Conservation (phyloP, 495 filamentous ascomycete genomes). For the Neurospora sp. region DNA sequence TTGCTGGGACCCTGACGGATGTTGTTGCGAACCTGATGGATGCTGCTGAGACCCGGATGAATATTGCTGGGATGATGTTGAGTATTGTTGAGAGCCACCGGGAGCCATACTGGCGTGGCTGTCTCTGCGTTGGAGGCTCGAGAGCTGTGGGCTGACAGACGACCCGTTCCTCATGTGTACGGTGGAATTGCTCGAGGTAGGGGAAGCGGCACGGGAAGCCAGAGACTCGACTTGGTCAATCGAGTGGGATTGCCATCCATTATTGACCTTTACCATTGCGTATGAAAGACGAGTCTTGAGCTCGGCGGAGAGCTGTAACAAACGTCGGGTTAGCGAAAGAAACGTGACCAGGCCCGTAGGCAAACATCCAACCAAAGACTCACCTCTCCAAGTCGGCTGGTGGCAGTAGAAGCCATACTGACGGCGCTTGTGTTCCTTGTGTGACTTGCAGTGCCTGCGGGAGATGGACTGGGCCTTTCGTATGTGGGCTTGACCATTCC, state of each 20-base stretch:
- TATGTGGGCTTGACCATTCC: slow-evolving; percentile 48
- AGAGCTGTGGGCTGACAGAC: slow-evolving; percentile 36
- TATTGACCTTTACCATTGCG: slow-evolving; percentile 81
- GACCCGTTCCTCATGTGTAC: slow-evolving; percentile 38
- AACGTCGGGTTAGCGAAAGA: slow-evolving; percentile 13
- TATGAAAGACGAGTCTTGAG: slow-evolving; percentile 75
- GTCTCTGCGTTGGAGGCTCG: slow-evolving; percentile 19
- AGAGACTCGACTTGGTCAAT: slow-evolving; percentile 62
- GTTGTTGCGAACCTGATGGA: not conserved
- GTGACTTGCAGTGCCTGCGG: slow-evolving; percentile 38
- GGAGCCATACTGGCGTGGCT: slow-evolving; percentile 13
- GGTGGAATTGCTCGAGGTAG: slow-evolving; percentile 44
- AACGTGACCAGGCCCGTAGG: too few species aligned
- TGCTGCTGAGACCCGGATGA: not conserved
- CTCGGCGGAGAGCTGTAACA: slow-evolving; percentile 57
- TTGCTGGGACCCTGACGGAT: slow-evolving; percentile 11
- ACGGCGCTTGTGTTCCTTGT: slow-evolving; percentile 60
- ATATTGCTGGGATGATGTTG: slow-evolving; percentile 19
- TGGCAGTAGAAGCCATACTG: slow-evolving; percentile 42
- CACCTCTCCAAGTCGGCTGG: slow-evolving; percentile 69
- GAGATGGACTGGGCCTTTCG: slow-evolving; percentile 27
- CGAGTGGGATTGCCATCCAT: slow-evolving; percentile 65
- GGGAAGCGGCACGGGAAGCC: slow-evolving; percentile 50
- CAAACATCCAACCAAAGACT: not conserved
- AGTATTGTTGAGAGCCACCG: not conserved